phyloP scores from a whole-genome alignment of 306 rosid species.

The Geum urbanum region DNA sequence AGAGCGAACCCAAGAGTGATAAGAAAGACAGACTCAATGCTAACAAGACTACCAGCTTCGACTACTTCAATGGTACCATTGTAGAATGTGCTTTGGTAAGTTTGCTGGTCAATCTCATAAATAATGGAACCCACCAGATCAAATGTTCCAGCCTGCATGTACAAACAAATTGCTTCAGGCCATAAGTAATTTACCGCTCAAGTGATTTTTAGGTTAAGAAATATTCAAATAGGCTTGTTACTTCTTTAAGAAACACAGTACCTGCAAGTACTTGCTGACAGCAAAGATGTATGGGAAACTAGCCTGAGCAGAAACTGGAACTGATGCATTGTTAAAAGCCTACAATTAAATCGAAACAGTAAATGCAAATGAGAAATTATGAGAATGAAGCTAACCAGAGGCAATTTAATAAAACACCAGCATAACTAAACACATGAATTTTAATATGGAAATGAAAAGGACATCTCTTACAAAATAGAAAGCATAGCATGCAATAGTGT shows the following conservation, averaged over 20 bases:
- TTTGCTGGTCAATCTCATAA: slow-evolving; percentile 74
- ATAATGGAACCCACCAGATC: slow-evolving; percentile 81
- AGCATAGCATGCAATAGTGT: background rate
- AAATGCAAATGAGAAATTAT: slow-evolving; percentile 14
- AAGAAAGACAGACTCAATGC: slow-evolving; percentile 81
- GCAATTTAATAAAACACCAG: background rate
- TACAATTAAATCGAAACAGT: slow-evolving; percentile 30
- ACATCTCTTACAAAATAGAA: background rate
- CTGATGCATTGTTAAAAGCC: slow-evolving; percentile 68
- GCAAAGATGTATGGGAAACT: slow-evolving; percentile 79
- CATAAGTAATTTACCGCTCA: background rate
- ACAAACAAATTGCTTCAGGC: slow-evolving; percentile 20
- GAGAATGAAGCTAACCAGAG: background rate
- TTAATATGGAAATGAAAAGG: background rate
- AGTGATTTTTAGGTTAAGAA: background rate
- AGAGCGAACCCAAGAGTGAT: slow-evolving; percentile 75
- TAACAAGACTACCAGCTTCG: slow-evolving; percentile 61
- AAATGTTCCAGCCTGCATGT: slow-evolving; percentile 77
- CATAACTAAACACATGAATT: background rate
- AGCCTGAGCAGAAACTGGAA: slow-evolving; percentile 77
- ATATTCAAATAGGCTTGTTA: background rate
- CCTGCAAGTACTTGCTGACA: slow-evolving; percentile 93
- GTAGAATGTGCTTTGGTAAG: slow-evolving; percentile 72
- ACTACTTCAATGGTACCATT: slow-evolving; percentile 86
- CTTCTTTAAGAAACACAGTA: slow-evolving; percentile 24